Base-by-base conservation (phyloP, 768 basidiomycete species). In the Psilocybe cubensis region DNA sequence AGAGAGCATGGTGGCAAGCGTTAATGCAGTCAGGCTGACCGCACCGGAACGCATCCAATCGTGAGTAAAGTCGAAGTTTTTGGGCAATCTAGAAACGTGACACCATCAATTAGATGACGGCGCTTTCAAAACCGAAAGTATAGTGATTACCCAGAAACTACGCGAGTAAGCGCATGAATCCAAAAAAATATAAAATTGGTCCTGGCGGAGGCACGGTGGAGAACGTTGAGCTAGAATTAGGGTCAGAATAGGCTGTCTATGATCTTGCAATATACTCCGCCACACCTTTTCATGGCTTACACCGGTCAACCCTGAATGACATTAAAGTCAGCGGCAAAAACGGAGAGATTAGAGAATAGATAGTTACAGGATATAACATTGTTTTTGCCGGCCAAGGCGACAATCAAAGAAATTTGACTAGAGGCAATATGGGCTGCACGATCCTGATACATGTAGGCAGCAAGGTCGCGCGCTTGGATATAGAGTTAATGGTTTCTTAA, bases 311-410 rank as follows among this genome's bases (percentile, higher is more conserved):
- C 74, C 82, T 83, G 50, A 17, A 42, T 44, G 35, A n/a, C 4
- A 44, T 43, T 55, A 20, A 44, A 43, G 17, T 50, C 43, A 49
- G n/a, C n/a, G 33, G 45, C 55, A 28, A 41, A 31, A 20, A 25
- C 25, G 24, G 35, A 24, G 29, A 10, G 33, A 21, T 23, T 31
- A 38, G 4, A 18, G 21, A 28, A 12, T 20, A 31, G 40, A 23
- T 23, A 57, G 70, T 65, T 61, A 81, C 82, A 77, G 9, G 83
- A 83, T 43, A 85, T 77, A 42, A 83, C 59, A 61, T 83, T 84
- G 65, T 85, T 85, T 71, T 85, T 85, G 14, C 80, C 80, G 1
- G 82, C 83, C 8, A 85, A 69, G 4, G 79, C 81, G 10, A 84
- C 79, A 43, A 85, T 75, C 52, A 84, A 71, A 6, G 83, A 79